Conservation (phyloP, 129 eudicot genomes). For the Sambucus nigra region DNA sequence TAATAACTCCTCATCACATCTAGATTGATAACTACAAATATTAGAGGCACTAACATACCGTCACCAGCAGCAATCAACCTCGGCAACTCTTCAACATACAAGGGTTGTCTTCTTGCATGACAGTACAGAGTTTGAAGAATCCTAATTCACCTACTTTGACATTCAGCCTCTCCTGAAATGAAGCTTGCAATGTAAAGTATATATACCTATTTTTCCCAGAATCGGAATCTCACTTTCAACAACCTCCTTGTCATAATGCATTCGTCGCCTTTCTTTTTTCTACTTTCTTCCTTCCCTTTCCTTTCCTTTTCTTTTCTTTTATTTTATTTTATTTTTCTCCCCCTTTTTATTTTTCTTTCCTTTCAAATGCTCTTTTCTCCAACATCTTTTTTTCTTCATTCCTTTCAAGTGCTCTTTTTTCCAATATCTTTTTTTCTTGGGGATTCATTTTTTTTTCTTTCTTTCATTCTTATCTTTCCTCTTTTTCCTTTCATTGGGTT, state of each 20-base stretch:
- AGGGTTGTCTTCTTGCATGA: slow-evolving; percentile 8
- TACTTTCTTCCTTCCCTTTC: neutral
- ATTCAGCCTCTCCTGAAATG: too few relatives aligned
- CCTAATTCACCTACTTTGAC: neutral
- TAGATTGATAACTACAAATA: slow-evolving; percentile 22
- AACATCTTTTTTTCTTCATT: neutral
- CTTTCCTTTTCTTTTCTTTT: slow-evolving; percentile 1
- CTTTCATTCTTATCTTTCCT: slow-evolving; percentile 9
- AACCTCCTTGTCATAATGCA: too few relatives aligned
- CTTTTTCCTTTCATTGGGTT: slow-evolving; percentile 2
- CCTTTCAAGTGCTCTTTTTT: neutral
- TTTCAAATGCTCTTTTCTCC: slow-evolving; percentile 1
- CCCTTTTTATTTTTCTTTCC: slow-evolving; percentile 4
- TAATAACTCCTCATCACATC: slow-evolving; percentile 59
- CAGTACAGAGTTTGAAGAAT: slow-evolving; percentile 3
- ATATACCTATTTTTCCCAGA: too few relatives aligned
- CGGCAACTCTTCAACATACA: slow-evolving; percentile 19
- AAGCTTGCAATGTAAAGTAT: too few relatives aligned
- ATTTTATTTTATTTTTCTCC: slow-evolving; percentile 1
- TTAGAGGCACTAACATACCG: slow-evolving; percentile 24
- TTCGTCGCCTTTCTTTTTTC: neutral
- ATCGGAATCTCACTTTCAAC: too few relatives aligned
- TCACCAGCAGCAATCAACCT: slow-evolving; percentile 36
- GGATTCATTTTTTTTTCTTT: slow-evolving; percentile 6
- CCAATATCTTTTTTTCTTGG: slow-evolving; percentile 14